A percentile compares a stretch with the other conserved stretches of the same genome.
These are phyloP conservation scores for Fusarium tjaetaba DNA, from an alignment of 2,329 filamentous ascomycete species.

Conservation along the genomic window DNA sequence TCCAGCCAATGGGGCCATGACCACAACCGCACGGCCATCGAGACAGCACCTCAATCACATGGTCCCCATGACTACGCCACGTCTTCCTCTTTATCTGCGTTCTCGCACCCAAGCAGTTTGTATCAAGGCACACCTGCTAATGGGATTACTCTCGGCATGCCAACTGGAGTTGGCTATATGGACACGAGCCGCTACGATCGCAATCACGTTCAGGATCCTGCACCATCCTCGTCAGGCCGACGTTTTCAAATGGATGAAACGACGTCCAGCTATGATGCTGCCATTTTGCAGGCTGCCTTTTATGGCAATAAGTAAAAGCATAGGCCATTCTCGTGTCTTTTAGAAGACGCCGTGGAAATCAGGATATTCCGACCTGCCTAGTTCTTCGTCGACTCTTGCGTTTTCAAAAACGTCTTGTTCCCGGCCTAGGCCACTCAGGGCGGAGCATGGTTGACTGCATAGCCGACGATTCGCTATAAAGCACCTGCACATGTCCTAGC, in stretches of 20 bases:
- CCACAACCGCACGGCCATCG: constrained; percentile 27
- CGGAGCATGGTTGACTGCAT: neutral
- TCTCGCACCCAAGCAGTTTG: constrained; percentile 62
- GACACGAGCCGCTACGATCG: constrained; percentile 28
- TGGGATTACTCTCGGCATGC: constrained; percentile 31
- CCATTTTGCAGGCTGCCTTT: constrained; percentile 49
- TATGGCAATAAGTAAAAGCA: constrained; percentile 41
- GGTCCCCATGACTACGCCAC: constrained; percentile 24
- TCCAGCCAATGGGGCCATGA: constrained; percentile 48
- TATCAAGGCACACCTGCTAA: constrained; percentile 58
- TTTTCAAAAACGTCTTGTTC: constrained; percentile 6
- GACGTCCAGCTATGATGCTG: constrained; percentile 49
- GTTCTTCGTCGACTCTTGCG: neutral
- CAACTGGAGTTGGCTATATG: constrained; percentile 17
- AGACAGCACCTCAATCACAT: constrained; percentile 34
- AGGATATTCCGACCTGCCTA: neutral
- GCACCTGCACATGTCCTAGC: neutral
- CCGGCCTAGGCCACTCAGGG: constrained; percentile 27
- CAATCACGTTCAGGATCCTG: constrained; percentile 28
- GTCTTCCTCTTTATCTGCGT: constrained; percentile 49
- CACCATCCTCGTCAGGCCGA: constrained; percentile 25
- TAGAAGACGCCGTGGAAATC: neutral
- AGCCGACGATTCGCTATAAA: neutral
- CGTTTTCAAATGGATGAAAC: constrained; percentile 48
- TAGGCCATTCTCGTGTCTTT: neutral